These are phyloP conservation scores for Diaporthe citriasiana DNA, from an alignment of 2,329 filamentous ascomycete species.

Conservation along the genomic window DNA sequence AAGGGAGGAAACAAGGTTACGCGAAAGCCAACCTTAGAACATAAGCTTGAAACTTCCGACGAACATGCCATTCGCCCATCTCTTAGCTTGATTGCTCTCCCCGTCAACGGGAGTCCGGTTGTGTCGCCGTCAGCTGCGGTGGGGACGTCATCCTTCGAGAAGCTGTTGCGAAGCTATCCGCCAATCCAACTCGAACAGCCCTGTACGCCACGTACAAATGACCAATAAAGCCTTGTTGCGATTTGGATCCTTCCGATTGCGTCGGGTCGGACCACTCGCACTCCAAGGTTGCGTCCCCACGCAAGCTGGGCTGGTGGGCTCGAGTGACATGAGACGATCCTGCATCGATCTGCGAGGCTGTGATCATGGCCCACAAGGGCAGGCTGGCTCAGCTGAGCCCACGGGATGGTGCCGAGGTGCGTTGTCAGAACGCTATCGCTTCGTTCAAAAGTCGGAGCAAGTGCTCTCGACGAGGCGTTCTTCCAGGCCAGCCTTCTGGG, in stretches of 20 bases:
- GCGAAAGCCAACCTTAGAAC: conserved; percentile 6
- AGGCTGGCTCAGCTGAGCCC: conserved; percentile 14
- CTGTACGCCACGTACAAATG: neutral
- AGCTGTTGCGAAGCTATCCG: conserved; percentile 6
- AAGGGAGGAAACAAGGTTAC: conserved; percentile 15
- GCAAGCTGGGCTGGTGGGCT: neutral
- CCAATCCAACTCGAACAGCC: neutral
- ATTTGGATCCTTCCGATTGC: conserved; percentile 1
- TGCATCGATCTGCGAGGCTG: conserved; percentile 15
- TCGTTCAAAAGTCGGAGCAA: conserved; percentile 14
- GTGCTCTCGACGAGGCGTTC: conserved; percentile 1
- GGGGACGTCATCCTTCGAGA: conserved; percentile 21
- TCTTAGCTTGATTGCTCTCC: neutral
- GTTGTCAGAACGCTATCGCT: neutral
- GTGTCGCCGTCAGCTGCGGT: conserved; percentile 12
- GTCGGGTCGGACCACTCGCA: neutral
- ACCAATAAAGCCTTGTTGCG: neutral
- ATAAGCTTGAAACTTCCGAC: conserved; percentile 24
- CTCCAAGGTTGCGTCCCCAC: neutral
- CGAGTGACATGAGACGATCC: conserved; percentile 10
- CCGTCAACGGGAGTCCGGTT: conserved; percentile 16
- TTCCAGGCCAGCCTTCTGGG: neutral
- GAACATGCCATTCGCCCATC: conserved; percentile 13
- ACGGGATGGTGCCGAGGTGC: conserved; percentile 6
- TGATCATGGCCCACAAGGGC: conserved; percentile 10